Evolutionary conservation across 1,284 basidiomycete species (phyloP).

Genomic region (Cutaneotrichosporon dermatis): DNA sequence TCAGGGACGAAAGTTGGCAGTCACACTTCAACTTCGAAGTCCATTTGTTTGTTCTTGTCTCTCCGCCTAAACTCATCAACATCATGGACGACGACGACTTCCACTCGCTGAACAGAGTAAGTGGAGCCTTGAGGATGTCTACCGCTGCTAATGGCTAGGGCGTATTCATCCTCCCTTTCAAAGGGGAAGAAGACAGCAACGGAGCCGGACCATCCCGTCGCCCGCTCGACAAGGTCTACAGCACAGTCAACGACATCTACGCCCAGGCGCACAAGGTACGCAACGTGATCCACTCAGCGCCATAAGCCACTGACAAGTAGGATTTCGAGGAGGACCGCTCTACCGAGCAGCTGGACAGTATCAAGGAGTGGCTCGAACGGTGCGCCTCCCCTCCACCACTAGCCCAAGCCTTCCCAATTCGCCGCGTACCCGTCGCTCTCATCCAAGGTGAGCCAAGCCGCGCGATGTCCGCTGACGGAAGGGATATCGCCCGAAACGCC

Average conservation of each 20-base stretch:
- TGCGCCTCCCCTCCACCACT: constrained; percentile 20
- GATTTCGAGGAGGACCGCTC: constrained; percentile 24
- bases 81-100: constrained; percentile 29
- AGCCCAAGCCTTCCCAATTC: constrained; percentile 14
- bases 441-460: constrained; percentile 31
- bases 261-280: constrained; percentile 23
- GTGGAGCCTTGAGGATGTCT: background rate
- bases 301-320: constrained; percentile 12
- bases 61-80: background rate
- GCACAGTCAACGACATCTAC: constrained; percentile 15
- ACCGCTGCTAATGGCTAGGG: constrained; percentile 23
- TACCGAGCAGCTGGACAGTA: constrained; percentile 33
- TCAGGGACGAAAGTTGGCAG: too few species aligned
- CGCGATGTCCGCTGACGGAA: background rate
- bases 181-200: constrained; percentile 18
- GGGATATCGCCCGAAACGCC: constrained; percentile 23
- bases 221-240: constrained; percentile 26
- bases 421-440: constrained; percentile 32
- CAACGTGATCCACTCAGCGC: background rate
- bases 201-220: constrained; percentile 7
- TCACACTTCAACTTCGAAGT: too few species aligned
- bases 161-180: constrained; percentile 35
- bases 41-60: background rate
- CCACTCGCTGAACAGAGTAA: constrained; percentile 36
- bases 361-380: constrained; percentile 35